phyloP scores from a whole-genome alignment of 305 asterid species.

The Ilex paraguariensis region DNA sequence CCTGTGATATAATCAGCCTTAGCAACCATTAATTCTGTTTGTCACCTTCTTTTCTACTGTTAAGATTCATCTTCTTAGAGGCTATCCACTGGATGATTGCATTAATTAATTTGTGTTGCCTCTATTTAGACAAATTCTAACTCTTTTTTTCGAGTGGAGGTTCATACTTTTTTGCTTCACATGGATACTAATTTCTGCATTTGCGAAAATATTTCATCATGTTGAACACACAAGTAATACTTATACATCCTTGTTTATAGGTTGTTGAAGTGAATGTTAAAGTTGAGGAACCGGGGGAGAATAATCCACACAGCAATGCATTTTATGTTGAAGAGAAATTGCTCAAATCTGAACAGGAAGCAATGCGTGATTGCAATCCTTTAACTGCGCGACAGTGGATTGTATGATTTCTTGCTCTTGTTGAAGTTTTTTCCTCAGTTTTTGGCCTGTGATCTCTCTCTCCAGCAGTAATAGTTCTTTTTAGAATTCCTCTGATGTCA shows the following conservation, averaged over 20 bases:
- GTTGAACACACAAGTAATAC: too few species aligned
- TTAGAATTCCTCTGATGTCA: too few species aligned
- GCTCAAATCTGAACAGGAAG: conserved; percentile 35
- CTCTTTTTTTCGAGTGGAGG: background rate
- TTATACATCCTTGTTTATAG: conserved; percentile 3
- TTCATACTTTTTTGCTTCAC: too few species aligned
- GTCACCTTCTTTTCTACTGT: too few species aligned
- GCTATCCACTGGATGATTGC: background rate
- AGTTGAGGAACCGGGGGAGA: conserved; percentile 33
- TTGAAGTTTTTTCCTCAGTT: too few species aligned
- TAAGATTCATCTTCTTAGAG: too few species aligned
- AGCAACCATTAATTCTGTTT: too few species aligned
- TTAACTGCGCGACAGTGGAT: conserved; percentile 39
- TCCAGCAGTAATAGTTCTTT: too few species aligned
- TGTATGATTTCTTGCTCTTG: conserved; percentile 14
- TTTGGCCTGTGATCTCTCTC: too few species aligned
- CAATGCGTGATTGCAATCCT: conserved; percentile 37
- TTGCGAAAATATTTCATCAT: too few species aligned
- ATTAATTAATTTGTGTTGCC: background rate
- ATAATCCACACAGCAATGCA: conserved; percentile 34
- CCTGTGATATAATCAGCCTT: too few species aligned
- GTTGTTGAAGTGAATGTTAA: conserved; percentile 33
- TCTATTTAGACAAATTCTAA: background rate
- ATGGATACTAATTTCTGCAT: too few species aligned
- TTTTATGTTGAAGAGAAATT: conserved; percentile 37